phyloP scores from a whole-genome alignment of 106 monocot species.

The Alisma plantagoaquatica region DNA sequence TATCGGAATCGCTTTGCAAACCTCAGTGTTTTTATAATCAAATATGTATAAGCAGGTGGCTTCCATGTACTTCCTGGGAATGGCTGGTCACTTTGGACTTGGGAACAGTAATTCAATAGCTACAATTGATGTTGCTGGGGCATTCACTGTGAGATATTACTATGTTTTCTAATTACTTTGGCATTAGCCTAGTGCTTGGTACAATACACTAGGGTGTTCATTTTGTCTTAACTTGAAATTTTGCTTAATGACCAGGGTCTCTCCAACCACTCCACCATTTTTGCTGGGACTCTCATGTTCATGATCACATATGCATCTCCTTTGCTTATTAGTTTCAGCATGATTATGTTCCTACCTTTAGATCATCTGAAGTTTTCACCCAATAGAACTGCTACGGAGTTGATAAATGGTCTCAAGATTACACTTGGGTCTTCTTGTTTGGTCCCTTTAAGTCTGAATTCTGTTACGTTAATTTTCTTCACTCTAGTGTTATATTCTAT shows the following conservation, averaged over 20 bases:
- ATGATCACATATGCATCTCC: conserved; percentile 74
- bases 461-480: conserved; percentile 57
- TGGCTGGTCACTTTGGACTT: conserved; percentile 87
- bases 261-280: conserved; percentile 62
- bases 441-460: conserved; percentile 73
- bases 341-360: conserved; percentile 38
- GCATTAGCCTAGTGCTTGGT: not conserved
- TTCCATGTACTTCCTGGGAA: conserved; percentile 75
- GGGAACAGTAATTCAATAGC: conserved; percentile 93
- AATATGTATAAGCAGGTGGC: conserved; percentile 59
- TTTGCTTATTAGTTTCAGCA: conserved; percentile 45
- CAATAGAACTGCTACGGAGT: conserved; percentile 4
- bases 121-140: conserved; percentile 96
- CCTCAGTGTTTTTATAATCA: no score
- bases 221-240: not conserved
- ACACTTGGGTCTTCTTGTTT: conserved; percentile 66
- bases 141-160: conserved; percentile 65
- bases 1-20: no score
- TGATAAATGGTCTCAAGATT: conserved; percentile 25
- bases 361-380: conserved; percentile 16
- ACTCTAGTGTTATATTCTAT: conserved; percentile 72
- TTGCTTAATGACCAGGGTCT: conserved; percentile 93
- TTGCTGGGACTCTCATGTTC: conserved; percentile 88
- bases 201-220: no score
- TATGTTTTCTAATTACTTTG: not conserved